phyloP scores from a whole-genome alignment of 805 yeast genomes.

The Nakazawaea laoshanensis region DNA sequence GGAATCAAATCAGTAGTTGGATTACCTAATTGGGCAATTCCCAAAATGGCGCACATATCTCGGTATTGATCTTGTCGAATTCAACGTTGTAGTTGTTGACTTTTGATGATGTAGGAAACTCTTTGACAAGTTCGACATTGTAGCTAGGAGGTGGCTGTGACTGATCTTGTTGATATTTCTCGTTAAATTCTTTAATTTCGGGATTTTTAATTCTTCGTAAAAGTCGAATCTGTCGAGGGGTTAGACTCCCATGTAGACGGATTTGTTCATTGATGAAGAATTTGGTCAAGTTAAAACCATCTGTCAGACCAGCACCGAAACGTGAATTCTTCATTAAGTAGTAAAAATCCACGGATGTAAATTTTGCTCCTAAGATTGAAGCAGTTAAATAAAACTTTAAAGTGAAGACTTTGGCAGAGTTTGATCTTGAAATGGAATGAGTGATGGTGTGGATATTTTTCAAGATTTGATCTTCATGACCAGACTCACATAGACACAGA shows the following conservation, averaged over 20 bases:
- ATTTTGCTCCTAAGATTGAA: not conserved
- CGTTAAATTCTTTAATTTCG: constrained; percentile 11
- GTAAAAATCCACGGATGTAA: constrained; percentile 2
- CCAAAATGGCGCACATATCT: too few relatives aligned
- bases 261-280: constrained; percentile 2
- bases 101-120: too few relatives aligned
- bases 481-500: not conserved
- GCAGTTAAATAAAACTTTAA: constrained; percentile 3
- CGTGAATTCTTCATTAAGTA: constrained; percentile 2
- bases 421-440: constrained; percentile 8
- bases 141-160: too few relatives aligned
- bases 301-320: constrained; percentile 4
- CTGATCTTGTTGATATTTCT: too few relatives aligned
- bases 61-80: too few relatives aligned
- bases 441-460: constrained; percentile 1
- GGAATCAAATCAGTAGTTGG: too few relatives aligned
- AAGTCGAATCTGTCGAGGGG: constrained; percentile 1
- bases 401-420: constrained; percentile 5
- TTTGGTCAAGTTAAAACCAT: constrained; percentile 1
- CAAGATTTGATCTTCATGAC: constrained; percentile 1
- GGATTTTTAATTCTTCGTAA: constrained; percentile 9
- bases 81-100: too few relatives aligned
- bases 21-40: too few relatives aligned
- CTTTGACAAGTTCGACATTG: too few relatives aligned
- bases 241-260: not conserved